Base-by-base conservation (phyloP, 345 rosid species). In the Rhodomyrtus tomentosa region DNA sequence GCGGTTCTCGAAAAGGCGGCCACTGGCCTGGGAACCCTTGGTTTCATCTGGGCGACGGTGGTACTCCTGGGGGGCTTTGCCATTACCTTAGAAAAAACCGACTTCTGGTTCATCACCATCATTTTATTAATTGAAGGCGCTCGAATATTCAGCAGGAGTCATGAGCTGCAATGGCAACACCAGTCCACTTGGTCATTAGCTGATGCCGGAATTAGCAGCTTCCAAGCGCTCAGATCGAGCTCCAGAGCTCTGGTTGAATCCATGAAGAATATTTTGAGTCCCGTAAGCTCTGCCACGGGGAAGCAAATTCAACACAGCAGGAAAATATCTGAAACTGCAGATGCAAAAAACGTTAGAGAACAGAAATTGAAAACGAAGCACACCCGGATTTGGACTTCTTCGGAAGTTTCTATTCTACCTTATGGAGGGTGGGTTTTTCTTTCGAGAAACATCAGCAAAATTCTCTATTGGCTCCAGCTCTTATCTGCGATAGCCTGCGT, bases 371-470 rank as follows among this genome's bases (percentile, higher is more conserved):
- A 82, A 55, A 86, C 88, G 84, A 84, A 86, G 58, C 84, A 84
- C 14, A 90, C 89, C 8, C 83, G 91, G 50, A 89, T 91, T 49
- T 93, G 98, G 96, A 88, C 82, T 74, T 89, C 90, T 84, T 91
- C 94, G 14, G 95, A 95, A 48, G 96, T 92, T 79, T 98, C 96
- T 42, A 89, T 95, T 53, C 87, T 95, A 42, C 96, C 98, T 0
- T 95, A 93, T 76, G 93, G 87, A 29, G 88, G 83, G 85, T 94
- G 98, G 98, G 80, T 95, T 76, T 94, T 89, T 81, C 86, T 90
- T 9, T 84, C 95, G 7, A 92, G 91, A 86, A 90, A 94, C 11
- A 20, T 36, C 7, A 68, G 76, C 76, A 68, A 32, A 25, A 68
- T 68, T 68, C 76, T 68, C 13, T 68, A 68, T 36, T 68, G 76